These are phyloP conservation scores for Pezicula radicicola DNA, from an alignment of 2,329 filamentous ascomycete genomes.

Conservation along the genomic window DNA sequence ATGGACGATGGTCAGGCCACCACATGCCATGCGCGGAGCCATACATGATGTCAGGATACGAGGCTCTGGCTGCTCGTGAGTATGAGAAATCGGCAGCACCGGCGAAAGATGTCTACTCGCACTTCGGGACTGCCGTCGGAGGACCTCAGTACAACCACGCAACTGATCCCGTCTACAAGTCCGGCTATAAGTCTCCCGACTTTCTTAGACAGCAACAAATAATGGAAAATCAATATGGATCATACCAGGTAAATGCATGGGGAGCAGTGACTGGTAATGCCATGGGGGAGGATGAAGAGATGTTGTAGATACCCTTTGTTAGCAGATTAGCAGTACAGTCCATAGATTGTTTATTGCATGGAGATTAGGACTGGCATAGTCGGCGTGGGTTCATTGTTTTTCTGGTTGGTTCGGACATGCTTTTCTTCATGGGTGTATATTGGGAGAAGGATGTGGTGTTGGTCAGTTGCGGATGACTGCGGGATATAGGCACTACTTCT, in stretches of 20 bases:
- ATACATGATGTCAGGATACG: conserved; percentile 83
- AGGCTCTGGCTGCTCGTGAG: conserved; percentile 62
- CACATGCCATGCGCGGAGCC: conserved; percentile 41
- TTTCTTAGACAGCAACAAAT: conserved; percentile 20
- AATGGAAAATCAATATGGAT: conserved; percentile 29
- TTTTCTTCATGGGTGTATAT: no score
- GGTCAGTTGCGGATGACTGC: no score
- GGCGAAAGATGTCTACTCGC: conserved; percentile 39
- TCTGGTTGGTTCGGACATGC: no score
- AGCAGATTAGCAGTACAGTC: conserved; percentile 2
- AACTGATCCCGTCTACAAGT: conserved; percentile 66
- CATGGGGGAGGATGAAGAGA: conserved; percentile 28
- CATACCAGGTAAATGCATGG: conserved; percentile 17
- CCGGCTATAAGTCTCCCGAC: conserved; percentile 17
- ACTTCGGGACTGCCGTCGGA: conserved; percentile 39
- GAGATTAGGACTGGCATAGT: no score
- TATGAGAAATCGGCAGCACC: conserved; percentile 49
- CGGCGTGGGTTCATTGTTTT: no score
- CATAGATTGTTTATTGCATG: no score
- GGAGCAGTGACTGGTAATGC: conserved; percentile 13
- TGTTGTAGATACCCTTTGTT: conserved; percentile 25
- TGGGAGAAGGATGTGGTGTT: no score
- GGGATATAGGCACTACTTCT: no score
- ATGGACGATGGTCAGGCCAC: conserved; percentile 47
- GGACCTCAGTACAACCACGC: conserved; percentile 48